A percentile compares a stretch with the other conserved stretches of the same genome.
Evolutionary conservation across 139 green algal genomes (phyloP).

Genomic region (Raphidocelis subcapitata): DNA sequence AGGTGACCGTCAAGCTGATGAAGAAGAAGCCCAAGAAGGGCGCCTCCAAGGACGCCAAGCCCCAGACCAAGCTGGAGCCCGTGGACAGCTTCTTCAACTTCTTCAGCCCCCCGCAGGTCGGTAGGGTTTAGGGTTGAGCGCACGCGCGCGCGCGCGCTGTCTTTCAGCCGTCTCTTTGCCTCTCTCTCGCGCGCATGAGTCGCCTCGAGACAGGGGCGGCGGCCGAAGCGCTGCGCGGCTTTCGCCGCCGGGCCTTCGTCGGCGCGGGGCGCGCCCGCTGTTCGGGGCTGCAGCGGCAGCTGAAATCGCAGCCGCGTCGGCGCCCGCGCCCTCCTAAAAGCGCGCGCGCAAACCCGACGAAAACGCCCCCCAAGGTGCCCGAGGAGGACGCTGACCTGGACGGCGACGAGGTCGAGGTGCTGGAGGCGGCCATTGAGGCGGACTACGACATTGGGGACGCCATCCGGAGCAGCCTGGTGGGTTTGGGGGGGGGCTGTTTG

Average conservation of each 20-base stretch:
- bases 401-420: slow-evolving; percentile 86
- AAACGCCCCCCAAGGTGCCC: slow-evolving; percentile 49
- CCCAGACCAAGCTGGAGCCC: slow-evolving; percentile 85
- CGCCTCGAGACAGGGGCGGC: too few species aligned
- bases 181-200: background rate
- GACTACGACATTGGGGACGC: slow-evolving; percentile 81
- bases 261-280: too few species aligned
- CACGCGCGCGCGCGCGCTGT: background rate
- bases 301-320: too few species aligned
- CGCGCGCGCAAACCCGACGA: background rate
- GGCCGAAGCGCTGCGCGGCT: too few species aligned
- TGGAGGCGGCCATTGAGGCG: slow-evolving; percentile 83
- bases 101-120: slow-evolving; percentile 82
- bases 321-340: too few species aligned
- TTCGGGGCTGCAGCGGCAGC: too few species aligned
- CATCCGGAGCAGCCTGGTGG: slow-evolving; percentile 88
- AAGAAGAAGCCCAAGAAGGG: slow-evolving; percentile 96
- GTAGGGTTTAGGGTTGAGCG: background rate
- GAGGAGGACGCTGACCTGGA: slow-evolving; percentile 79
- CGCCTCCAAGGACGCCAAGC: slow-evolving; percentile 63
- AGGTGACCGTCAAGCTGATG: slow-evolving; percentile 85
- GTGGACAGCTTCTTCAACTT: slow-evolving; percentile 94
- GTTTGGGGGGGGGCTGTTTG: too few species aligned
- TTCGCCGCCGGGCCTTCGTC: too few species aligned
- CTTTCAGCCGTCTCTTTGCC: background rate